phyloP scores from a whole-genome alignment of 2,329 filamentous ascomycete species.

The Didymella keratinophila region DNA sequence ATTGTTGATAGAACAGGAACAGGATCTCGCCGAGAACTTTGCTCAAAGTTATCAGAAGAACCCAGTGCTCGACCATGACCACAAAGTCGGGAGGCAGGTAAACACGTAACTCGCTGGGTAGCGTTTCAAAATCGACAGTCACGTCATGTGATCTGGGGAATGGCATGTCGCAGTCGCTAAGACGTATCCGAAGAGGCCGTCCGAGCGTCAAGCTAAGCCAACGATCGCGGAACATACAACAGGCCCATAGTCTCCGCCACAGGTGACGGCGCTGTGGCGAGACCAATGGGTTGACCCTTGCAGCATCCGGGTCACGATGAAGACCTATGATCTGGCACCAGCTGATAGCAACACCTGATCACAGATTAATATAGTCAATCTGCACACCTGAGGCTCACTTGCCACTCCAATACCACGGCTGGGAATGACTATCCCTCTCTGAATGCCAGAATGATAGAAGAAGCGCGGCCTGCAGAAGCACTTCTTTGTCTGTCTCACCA shows the following conservation, averaged over 20 bases:
- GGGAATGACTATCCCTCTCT: conserved; percentile 14
- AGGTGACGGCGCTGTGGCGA: conserved; percentile 7
- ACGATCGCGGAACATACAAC: conserved; percentile 16
- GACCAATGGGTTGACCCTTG: conserved; percentile 3
- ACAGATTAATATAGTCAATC: not conserved
- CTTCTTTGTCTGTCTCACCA: conserved; percentile 14
- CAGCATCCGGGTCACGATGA: conserved; percentile 14
- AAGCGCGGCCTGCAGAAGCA: conserved; percentile 11
- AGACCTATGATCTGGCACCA: conserved; percentile 18
- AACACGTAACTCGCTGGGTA: not conserved
- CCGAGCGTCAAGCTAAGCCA: conserved; percentile 18
- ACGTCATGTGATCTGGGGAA: conserved; percentile 5
- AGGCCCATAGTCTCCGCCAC: conserved; percentile 14
- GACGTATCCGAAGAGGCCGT: conserved; percentile 9
- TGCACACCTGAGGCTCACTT: not conserved
- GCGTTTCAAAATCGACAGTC: not conserved
- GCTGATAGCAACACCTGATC: conserved; percentile 8
- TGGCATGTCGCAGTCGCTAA: conserved; percentile 17
- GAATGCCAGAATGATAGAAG: conserved; percentile 18
- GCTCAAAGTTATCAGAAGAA: conserved; percentile 6
- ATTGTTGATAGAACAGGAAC: conserved; percentile 8
- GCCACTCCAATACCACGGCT: conserved; percentile 23
- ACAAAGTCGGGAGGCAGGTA: not conserved
- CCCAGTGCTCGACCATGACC: conserved; percentile 5
- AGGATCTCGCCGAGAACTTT: conserved; percentile 7